Base-by-base conservation (phyloP, 345 rosid species). In the Crucihimalaya himalaica region DNA sequence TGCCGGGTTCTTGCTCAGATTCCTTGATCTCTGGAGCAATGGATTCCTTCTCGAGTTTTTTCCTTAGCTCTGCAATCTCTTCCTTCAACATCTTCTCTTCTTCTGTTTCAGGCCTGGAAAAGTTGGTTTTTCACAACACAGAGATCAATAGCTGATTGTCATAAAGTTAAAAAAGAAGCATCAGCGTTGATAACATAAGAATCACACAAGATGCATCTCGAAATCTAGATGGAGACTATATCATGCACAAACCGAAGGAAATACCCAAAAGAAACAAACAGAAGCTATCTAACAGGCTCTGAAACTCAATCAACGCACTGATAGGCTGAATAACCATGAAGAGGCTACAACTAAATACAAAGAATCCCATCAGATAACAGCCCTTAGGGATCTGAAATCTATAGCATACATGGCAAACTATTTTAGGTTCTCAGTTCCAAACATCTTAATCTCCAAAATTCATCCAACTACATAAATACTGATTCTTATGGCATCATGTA, bases 71-170 rank as follows among this genome's bases (percentile, higher is more conserved):
- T 68, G 85, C 86, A 66, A 95, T 82, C 73, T 92, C 89, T 70
- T 86, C 91, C 76, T 84, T 86, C 81, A 90, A 70, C 43, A 65
- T 66, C 74, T 79, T 92, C 81, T 92, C 98, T 72, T 88, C 93
- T 74, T 83, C 96, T 7, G 97, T 83, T 81, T 87, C 86, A 71
- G 86, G 89, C 88, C 99, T 95, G 83, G 79, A 85, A 76, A 43
- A 78, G 0, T 32, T 40, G 68, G 27, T 42, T 60, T 45, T 69
- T n/a, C 59, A 53, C 50, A 45, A 62, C 16, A 69, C 59, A 46
- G 46, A 45, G 51, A 54, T 63, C 66, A 76, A 43, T 52, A 52
- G 14, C 59, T 6, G 12, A 50, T 15, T 35, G 34, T 15, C 27
- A 15, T 40, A 47, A 59, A 31, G 25, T 50, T 29, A 6, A 3